A percentile compares a stretch with the other conserved stretches of the same genome.
Evolutionary conservation across 257 asterid species (phyloP).

Genomic region (Asclepias syriaca): DNA sequence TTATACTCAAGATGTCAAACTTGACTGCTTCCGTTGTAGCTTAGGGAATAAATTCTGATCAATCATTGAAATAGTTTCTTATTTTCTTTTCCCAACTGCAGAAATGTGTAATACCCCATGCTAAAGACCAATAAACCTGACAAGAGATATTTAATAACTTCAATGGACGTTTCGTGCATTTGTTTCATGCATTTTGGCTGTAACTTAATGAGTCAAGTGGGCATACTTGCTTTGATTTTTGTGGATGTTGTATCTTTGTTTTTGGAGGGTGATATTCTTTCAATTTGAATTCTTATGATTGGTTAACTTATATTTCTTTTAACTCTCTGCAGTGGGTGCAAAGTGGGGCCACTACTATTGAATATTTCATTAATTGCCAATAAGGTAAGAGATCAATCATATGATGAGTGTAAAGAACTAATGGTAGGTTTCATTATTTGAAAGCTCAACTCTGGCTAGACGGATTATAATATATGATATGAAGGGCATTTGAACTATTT

Average conservation of each 20-base stretch:
- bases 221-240: background rate
- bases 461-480: constrained; percentile 21
- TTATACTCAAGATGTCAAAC: background rate
- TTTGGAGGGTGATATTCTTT: background rate
- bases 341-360: constrained; percentile 52
- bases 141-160: background rate
- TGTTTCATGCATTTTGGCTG: background rate
- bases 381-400: constrained; percentile 21
- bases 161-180: background rate
- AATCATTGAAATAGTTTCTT: background rate
- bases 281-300: background rate
- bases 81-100: background rate
- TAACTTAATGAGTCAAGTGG: background rate
- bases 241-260: background rate
- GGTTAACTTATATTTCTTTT: constrained; percentile 4
- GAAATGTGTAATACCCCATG: background rate
- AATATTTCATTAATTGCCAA: constrained; percentile 26
- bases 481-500: constrained; percentile 17
- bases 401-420: constrained; percentile 24
- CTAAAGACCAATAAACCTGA: background rate
- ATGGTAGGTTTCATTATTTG: constrained; percentile 35
- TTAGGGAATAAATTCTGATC: background rate
- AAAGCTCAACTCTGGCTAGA: constrained; percentile 27
- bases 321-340: constrained; percentile 56
- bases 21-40: background rate